These are phyloP conservation scores for Vitis labrusca DNA, from an alignment of 164 flowering plant genomes.

Conservation along the genomic window DNA sequence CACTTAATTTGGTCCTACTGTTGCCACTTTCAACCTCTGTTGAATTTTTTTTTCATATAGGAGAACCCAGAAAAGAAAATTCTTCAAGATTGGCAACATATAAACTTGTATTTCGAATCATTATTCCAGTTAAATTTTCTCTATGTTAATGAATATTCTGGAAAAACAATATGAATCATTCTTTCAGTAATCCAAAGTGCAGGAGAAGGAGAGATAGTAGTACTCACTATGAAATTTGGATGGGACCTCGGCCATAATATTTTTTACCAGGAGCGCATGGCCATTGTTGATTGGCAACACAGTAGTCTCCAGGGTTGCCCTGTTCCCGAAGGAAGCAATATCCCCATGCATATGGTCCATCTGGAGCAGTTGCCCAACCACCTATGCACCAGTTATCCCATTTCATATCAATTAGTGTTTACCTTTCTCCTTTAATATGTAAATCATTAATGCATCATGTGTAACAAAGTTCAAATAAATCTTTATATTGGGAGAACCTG, in stretches of 20 bases:
- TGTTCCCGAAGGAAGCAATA: constrained; percentile 25
- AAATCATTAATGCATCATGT: too few relatives aligned
- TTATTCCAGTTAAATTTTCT: too few relatives aligned
- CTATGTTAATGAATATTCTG: neutral
- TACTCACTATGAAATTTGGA: constrained; percentile 23
- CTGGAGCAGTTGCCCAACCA: constrained; percentile 37
- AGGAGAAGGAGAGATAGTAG: too few relatives aligned
- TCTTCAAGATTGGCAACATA: neutral
- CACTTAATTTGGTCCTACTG: too few relatives aligned
- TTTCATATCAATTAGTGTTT: too few relatives aligned
- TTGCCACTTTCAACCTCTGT: neutral
- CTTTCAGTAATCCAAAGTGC: neutral
- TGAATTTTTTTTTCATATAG: neutral
- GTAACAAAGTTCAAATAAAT: too few relatives aligned
- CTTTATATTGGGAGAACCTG: constrained; percentile 14
- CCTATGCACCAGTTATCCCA: neutral
- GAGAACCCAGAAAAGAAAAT: constrained; percentile 3
- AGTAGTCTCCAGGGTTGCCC: constrained; percentile 1
- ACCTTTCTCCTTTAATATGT: too few relatives aligned
- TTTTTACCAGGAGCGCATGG: constrained; percentile 25
- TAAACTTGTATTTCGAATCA: too few relatives aligned
- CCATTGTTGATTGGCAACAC: constrained; percentile 4
- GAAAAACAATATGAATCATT: neutral
- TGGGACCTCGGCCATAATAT: constrained; percentile 38
- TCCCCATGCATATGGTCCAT: constrained; percentile 36